Evolutionary conservation across 1,284 basidiomycete species (phyloP).

Genomic region (Apiotrichum mycotoxinovorans): DNA sequence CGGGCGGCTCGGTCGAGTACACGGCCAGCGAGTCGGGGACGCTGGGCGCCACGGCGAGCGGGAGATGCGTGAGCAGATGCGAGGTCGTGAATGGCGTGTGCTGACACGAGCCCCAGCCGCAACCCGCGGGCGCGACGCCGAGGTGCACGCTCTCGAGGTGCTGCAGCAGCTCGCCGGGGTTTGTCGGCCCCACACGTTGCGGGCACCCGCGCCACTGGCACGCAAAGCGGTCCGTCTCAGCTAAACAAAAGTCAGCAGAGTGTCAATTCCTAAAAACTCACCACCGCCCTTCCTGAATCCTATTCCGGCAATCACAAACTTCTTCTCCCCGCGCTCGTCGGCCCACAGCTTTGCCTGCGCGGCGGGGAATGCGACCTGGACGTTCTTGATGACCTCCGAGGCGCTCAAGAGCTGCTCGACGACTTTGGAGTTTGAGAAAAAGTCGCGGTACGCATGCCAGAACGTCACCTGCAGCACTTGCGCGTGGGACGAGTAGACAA

Average conservation of each 20-base stretch:
- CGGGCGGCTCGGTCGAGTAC: constrained; percentile 11
- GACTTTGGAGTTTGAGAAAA: constrained; percentile 37
- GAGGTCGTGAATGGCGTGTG: constrained; percentile 30
- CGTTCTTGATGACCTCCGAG: constrained; percentile 49
- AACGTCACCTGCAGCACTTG: constrained; percentile 47
- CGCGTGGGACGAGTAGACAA: constrained; percentile 40
- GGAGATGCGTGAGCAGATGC: constrained; percentile 44
- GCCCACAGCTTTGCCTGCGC: constrained; percentile 38
- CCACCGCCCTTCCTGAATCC: constrained; percentile 39
- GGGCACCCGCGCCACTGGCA: constrained; percentile 40
- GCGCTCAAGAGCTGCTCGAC: constrained; percentile 42
- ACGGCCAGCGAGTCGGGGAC: constrained; percentile 22
- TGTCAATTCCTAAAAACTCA: constrained; percentile 15
- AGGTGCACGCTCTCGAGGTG: constrained; percentile 34
- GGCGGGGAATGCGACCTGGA: constrained; percentile 45
- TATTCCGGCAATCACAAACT: constrained; percentile 47
- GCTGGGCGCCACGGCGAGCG: constrained; percentile 10
- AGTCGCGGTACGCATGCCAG: constrained; percentile 48
- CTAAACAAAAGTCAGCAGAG: constrained; percentile 18
- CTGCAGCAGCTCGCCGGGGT: constrained; percentile 27
- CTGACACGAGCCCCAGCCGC: constrained; percentile 39
- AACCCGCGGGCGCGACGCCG: constrained; percentile 15
- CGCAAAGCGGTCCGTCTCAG: constrained; percentile 35
- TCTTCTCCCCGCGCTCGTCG: constrained; percentile 34
- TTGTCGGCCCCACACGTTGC: constrained; percentile 14